Evolutionary conservation across 2,329 filamentous ascomycete genomes (phyloP).

Genomic region (Aspergillus sp.): DNA sequence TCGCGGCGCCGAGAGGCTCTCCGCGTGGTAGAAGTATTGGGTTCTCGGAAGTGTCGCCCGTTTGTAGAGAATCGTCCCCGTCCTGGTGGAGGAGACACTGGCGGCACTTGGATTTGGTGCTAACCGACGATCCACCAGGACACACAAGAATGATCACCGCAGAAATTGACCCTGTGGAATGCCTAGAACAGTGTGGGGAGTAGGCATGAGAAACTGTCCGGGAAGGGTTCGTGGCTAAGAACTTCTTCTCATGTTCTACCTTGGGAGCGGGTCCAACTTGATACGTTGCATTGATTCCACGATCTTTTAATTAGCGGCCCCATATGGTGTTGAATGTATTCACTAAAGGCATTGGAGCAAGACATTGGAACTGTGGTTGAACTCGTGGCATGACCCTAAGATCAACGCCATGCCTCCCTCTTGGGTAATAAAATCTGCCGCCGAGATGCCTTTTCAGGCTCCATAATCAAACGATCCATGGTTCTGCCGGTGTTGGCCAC

Average conservation of each 20-base stretch:
- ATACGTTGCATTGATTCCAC: too few relatives aligned
- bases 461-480: not conserved
- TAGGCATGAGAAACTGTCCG: too few relatives aligned
- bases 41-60: not conserved
- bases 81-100: not conserved
- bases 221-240: too few relatives aligned
- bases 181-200: too few relatives aligned
- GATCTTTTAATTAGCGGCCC: too few relatives aligned
- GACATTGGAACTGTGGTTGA: not conserved
- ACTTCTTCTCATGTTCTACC: too few relatives aligned
- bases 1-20: not conserved
- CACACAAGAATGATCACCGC: too few relatives aligned
- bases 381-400: not conserved
- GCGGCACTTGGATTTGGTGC: too few relatives aligned
- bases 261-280: too few relatives aligned
- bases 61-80: not conserved
- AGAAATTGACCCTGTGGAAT: too few relatives aligned
- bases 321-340: too few relatives aligned
- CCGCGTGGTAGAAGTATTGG: not conserved
- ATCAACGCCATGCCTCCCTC: not conserved
- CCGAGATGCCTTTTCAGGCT: not conserved
- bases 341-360: not conserved
- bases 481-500: not conserved
- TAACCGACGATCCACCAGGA: too few relatives aligned
- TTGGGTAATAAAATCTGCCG: not conserved